Evolutionary conservation across 257 asterid genomes (phyloP).

Genomic region (Scutellaria barbata): DNA sequence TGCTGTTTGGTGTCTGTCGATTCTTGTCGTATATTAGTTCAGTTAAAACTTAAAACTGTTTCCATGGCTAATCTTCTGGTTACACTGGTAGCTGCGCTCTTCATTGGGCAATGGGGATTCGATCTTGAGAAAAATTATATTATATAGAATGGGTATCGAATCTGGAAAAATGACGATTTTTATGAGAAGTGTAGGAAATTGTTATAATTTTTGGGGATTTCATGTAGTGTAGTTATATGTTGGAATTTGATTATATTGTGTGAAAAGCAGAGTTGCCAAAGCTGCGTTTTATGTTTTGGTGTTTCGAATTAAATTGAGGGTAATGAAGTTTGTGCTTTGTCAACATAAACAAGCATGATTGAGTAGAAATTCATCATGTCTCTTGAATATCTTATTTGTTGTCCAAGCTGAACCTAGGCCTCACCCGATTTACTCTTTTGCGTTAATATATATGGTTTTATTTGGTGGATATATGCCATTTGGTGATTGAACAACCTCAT

Average conservation of each 20-base stretch:
- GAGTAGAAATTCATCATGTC: neutral
- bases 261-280: neutral
- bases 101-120: neutral
- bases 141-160: neutral
- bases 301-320: conserved; percentile 11
- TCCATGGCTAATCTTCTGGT: neutral
- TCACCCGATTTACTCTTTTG: neutral
- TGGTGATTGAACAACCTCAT: neutral
- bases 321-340: neutral
- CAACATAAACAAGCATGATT: neutral
- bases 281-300: neutral
- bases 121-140: neutral
- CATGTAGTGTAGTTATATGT: neutral
- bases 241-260: neutral
- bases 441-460: neutral
- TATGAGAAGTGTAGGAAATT: neutral
- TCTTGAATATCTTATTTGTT: neutral
- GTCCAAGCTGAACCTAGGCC: neutral
- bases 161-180: neutral
- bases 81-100: neutral
- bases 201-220: conserved; percentile 3
- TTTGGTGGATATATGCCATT: neutral
- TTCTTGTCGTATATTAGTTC: neutral
- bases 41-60: neutral
- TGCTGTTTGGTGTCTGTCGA: neutral